Conservation (phyloP, 257 asterid genomes). For the Fraxinus pennsylvanica region DNA sequence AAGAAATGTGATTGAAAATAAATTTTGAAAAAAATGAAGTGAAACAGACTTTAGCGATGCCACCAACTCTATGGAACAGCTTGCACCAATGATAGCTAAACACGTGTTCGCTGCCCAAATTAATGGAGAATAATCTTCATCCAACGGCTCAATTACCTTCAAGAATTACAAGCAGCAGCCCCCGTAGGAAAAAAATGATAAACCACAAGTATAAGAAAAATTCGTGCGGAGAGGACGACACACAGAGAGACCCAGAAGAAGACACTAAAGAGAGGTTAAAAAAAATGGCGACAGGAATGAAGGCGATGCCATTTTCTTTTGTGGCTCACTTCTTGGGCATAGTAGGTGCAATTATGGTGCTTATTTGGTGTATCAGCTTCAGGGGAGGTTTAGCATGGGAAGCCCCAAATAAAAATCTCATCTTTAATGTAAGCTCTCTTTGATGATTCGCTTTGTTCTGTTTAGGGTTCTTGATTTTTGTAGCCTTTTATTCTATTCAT, state of each 20-base stretch:
- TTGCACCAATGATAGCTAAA: background rate
- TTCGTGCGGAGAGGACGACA: background rate
- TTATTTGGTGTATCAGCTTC: conserved; percentile 62
- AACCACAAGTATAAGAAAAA: background rate
- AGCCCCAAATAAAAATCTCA: conserved; percentile 42
- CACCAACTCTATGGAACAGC: too few relatives aligned
- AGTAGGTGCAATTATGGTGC: conserved; percentile 60
- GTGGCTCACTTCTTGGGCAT: conserved; percentile 71
- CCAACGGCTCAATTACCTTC: background rate
- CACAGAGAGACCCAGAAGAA: background rate
- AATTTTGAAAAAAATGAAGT: too few relatives aligned
- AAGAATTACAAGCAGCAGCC: background rate
- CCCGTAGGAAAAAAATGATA: background rate
- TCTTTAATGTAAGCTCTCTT: conserved; percentile 41
- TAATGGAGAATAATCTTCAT: background rate
- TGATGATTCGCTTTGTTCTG: too few relatives aligned
- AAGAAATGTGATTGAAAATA: too few relatives aligned
- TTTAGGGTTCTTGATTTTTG: background rate
- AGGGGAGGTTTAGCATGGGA: conserved; percentile 63
- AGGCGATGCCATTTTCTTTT: conserved; percentile 60
- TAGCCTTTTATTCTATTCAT: background rate
- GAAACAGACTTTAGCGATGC: too few relatives aligned
- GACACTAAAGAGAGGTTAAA: background rate
- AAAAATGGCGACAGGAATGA: conserved; percentile 67
- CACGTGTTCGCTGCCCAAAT: background rate